Evolutionary conservation across 345 rosid species (phyloP).

Genomic region (Rhizophora mangle): DNA sequence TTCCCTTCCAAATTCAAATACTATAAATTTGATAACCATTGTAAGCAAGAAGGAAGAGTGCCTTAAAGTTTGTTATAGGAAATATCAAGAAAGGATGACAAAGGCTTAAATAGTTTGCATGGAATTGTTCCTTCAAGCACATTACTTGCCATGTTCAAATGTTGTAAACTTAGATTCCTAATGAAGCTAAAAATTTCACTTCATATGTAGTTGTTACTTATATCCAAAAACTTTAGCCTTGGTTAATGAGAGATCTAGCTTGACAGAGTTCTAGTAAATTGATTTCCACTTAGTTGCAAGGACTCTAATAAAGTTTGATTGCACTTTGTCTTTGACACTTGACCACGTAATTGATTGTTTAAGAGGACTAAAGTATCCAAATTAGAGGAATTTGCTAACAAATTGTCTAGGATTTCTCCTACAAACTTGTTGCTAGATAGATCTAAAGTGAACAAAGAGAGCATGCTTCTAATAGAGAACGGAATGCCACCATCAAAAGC

Average conservation of each 20-base stretch:
- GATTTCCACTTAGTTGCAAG: no score
- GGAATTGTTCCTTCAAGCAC: no score
- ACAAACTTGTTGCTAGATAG: neutral
- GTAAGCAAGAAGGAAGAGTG: slow-evolving; percentile 3
- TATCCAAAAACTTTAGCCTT: neutral
- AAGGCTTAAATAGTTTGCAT: neutral
- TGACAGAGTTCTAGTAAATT: neutral
- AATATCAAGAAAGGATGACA: neutral
- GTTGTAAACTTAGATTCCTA: neutral
- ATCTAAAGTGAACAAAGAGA: no score
- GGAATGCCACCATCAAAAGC: no score
- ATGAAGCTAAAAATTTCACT: neutral
- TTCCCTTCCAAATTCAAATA: no score
- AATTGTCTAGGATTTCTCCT: slow-evolving; percentile 1
- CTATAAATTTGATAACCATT: neutral
- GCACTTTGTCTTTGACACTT: no score
- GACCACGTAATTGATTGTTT: slow-evolving; percentile 2
- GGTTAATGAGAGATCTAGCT: neutral
- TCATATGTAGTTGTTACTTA: neutral
- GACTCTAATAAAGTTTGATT: no score
- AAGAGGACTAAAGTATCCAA: neutral
- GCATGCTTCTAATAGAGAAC: no score
- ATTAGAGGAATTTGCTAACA: neutral
- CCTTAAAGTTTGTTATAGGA: slow-evolving; percentile 5
- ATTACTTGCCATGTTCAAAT: neutral